phyloP scores from a whole-genome alignment of 73 alveolate species.

The Symbiodinium natans region DNA sequence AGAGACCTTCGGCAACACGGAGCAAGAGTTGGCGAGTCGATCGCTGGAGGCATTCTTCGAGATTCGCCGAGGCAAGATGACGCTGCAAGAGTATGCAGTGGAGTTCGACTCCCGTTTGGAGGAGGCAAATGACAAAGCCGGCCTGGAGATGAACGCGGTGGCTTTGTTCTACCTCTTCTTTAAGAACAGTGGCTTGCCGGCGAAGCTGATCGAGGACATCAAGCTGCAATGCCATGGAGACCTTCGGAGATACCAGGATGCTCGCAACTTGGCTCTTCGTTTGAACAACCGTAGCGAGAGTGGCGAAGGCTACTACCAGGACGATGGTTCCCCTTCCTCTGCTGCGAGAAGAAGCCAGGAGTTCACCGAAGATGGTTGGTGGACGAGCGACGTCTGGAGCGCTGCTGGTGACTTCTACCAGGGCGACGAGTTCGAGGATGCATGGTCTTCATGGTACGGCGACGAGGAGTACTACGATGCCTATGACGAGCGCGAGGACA shows the following conservation, averaged over 20 bases:
- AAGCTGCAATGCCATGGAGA: conserved; percentile 21
- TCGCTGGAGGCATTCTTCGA: neutral
- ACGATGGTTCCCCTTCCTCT: neutral
- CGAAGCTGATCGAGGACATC: neutral
- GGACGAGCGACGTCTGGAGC: neutral
- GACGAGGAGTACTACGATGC: neutral
- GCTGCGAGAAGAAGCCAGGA: too few relatives aligned
- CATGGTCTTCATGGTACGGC: neutral
- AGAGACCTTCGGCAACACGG: neutral
- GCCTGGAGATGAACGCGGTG: conserved; percentile 1
- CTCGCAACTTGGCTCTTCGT: neutral
- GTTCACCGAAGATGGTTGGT: neutral
- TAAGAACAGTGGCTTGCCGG: neutral
- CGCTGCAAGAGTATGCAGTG: conserved; percentile 6
- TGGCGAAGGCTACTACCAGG: neutral
- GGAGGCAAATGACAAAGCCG: neutral
- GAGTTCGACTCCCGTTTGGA: conserved; percentile 4
- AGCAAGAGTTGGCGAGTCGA: neutral
- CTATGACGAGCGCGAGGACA: neutral
- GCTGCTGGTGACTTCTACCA: neutral
- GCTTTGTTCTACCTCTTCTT: conserved; percentile 38
- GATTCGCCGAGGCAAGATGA: neutral
- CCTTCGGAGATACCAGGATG: neutral
- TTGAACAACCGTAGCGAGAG: neutral
- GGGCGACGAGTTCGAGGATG: neutral